Evolutionary conservation across 2,329 filamentous ascomycete genomes (phyloP), one percentile per base, ranked within the genome.

Genomic region (Knufia fluminis): DNA sequence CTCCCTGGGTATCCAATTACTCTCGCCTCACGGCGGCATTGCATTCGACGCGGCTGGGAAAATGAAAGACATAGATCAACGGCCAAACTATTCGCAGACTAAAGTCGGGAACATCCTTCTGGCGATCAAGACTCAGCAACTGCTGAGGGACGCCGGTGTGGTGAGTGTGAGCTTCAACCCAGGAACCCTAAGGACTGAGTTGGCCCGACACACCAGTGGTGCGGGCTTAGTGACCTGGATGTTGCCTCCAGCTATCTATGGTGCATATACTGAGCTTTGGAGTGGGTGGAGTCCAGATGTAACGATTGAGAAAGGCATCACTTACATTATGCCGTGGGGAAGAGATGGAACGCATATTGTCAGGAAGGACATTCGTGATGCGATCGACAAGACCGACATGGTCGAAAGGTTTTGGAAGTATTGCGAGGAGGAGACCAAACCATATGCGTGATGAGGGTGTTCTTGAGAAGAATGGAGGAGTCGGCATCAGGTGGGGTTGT

Each of bases 241-340:
- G 2, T 57, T 63, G n/a, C 62, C 65, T 40, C 52, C 58, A 4
- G 23, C 61, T 7, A 53, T 61, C 7, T 68, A 64, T 39, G 75
- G 73, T 0, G 73, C 71, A 0, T 76, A 74, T 56, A 74, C 74
- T 0, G 66, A 72, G 51, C 55, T 77, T 1, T 78, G 68, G 51
- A 67, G 72, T 0, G 73, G 65, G 0, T 61, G 73, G 33, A 71
- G 71, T 0, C 66, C 68, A 0, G 65, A 73, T 0, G 63, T 68
- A 6, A 57, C 68, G 4, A 61, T 59, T 2, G 46, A 67, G 4
- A 64, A 65, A 48, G 66, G 67, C 2, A 41, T 41, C 38, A 59
- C 57, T n/a, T 68, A 64, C 49, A 56, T 77, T 22, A 62, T 72
- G 44, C 73, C 74, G 1, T 78, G 72, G 70, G 74, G 74, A 7